Conservation (phyloP, 1,139 yeast species). For the Saccharomyces hybrid region DNA sequence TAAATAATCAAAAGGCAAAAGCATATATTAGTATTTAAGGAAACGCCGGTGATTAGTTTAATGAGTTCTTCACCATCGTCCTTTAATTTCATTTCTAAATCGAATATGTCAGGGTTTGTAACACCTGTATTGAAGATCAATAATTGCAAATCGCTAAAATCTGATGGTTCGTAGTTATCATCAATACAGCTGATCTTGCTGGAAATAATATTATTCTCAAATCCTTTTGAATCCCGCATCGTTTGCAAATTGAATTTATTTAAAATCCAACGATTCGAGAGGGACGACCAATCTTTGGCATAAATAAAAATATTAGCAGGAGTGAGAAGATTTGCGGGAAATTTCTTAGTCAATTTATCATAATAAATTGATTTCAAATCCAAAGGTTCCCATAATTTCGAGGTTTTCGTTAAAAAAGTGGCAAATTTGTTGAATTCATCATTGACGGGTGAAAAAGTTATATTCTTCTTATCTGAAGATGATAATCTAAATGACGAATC, state of each 20-base stretch:
- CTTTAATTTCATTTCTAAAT: slow-evolving; percentile 29
- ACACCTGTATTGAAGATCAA: slow-evolving; percentile 36
- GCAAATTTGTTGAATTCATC: slow-evolving; percentile 25
- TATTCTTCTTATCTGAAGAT: slow-evolving; percentile 10
- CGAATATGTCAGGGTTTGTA: slow-evolving; percentile 29
- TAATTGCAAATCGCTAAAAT: slow-evolving; percentile 27
- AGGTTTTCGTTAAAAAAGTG: slow-evolving; percentile 18
- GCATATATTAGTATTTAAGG: slow-evolving; percentile 30
- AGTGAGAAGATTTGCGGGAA: slow-evolving; percentile 12
- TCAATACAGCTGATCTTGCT: slow-evolving; percentile 15
- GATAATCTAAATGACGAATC: slow-evolving; percentile 14
- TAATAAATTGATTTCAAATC: slow-evolving; percentile 19
- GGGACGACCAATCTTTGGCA: slow-evolving; percentile 21
- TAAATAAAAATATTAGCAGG: slow-evolving; percentile 19
- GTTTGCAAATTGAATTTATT: slow-evolving; percentile 17
- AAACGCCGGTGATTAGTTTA: slow-evolving; percentile 32
- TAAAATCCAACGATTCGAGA: slow-evolving; percentile 26
- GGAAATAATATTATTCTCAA: slow-evolving; percentile 5
- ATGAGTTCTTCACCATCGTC: slow-evolving; percentile 32
- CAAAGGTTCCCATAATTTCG: slow-evolving; percentile 24
- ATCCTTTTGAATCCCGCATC: slow-evolving; percentile 8
- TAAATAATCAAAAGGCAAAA: slow-evolving; percentile 32
- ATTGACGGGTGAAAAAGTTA: slow-evolving; percentile 21
- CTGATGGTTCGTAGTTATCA: slow-evolving; percentile 13
- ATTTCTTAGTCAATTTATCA: slow-evolving; percentile 10